Base-by-base conservation (phyloP, 2,329 filamentous ascomycete genomes). In the Westerdykella ornata region DNA sequence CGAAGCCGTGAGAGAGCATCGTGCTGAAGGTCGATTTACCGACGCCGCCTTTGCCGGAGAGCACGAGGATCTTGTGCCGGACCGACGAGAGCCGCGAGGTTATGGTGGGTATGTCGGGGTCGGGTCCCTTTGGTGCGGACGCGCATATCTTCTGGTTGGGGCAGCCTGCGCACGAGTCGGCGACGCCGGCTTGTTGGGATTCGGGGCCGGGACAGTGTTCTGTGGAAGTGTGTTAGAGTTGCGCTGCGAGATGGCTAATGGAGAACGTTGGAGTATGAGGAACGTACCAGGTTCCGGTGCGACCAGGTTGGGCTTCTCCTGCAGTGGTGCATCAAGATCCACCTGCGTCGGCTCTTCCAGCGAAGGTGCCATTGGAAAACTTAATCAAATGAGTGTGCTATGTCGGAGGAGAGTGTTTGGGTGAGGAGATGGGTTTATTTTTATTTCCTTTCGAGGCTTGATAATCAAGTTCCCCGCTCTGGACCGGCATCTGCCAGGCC, bases 111-210 rank as follows among this genome's bases (percentile, higher is more conserved):
- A 97, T 86, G 65, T 98, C 92, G 0, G 90, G 90, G 63, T 98
- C 92, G 2, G 92, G 90, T 0, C 90, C 92, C 68, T 96, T 96
- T 16, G 90, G 89, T 1, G 89, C 85, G 1, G 89, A 86, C 14
- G 90, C 89, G 72, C 92, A 98, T 57, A 98, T 95, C 36, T 81
- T 74, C 71, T 98, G 89, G 72, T 98, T 98, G 1, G 92, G 92
- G 61, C 92, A 98, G 40, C 89, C 89, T 36, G 84, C 87, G 72
- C 92, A 98, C 33, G 88, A 88, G 68, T 95, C 89, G 42, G 73
- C 75, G 66, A 75, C 69, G 38, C 77, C 78, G 35, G 78, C 78
- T 52, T 78, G 70, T 51, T 87, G 74, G 12, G 84, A 88, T 60
- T 90, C 85, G 3, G 87, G 92, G 1, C 92, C 92, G 3, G 90